Evolutionary conservation across 441 rosid genomes (phyloP).

Genomic region (Melastoma candidum): DNA sequence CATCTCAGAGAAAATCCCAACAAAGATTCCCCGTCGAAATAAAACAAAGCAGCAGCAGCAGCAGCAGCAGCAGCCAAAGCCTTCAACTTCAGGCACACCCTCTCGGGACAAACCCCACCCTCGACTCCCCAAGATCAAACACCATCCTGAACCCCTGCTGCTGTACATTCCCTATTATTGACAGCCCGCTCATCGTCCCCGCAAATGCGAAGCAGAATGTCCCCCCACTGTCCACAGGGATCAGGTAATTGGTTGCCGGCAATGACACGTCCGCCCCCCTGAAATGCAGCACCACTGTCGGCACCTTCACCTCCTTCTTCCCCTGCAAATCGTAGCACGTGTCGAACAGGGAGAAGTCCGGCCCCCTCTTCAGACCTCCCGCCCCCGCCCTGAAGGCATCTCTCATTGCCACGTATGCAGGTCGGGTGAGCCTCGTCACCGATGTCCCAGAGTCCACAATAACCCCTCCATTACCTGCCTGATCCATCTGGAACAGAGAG

Average conservation of each 20-base stretch:
- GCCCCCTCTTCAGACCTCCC: conserved; percentile 40
- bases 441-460: conserved; percentile 92
- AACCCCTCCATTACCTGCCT: conserved; percentile 71
- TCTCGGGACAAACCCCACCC: conserved; percentile 71
- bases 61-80: no score
- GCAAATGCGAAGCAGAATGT: conserved; percentile 91
- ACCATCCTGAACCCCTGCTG: conserved; percentile 89
- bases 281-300: conserved; percentile 80
- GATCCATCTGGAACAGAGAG: conserved; percentile 58
- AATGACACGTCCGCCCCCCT: conserved; percentile 72
- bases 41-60: no score
- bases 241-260: conserved; percentile 76
- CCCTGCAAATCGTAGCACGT: conserved; percentile 81
- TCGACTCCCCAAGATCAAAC: conserved; percentile 56
- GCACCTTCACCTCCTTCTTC: conserved; percentile 75
- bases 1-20: no score
- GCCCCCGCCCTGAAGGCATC: conserved; percentile 60
- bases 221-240: conserved; percentile 66
- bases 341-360: conserved; percentile 76
- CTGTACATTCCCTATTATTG: conserved; percentile 84
- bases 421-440: conserved; percentile 66
- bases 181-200: conserved; percentile 63
- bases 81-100: conserved; percentile 42
- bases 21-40: no score
- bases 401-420: conserved; percentile 66